These are phyloP conservation scores for Eucalyptus dawsonii DNA, from an alignment of 345 rosid species.

Conservation along the genomic window DNA sequence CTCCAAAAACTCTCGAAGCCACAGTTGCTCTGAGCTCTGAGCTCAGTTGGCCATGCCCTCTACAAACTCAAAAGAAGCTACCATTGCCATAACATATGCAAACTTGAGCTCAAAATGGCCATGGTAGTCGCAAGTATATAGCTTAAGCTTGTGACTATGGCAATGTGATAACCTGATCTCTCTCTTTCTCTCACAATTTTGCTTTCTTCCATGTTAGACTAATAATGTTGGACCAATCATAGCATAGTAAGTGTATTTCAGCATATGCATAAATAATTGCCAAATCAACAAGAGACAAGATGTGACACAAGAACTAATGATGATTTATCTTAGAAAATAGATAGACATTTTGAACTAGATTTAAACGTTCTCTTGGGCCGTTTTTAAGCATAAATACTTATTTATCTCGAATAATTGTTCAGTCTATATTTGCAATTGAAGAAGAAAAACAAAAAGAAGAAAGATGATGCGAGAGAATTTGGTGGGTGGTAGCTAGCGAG, in stretches of 20 bases:
- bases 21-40: rapidly evolving
- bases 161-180: background rate
- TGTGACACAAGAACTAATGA: rapidly evolving
- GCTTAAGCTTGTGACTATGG: background rate
- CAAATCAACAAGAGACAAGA: no score
- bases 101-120: background rate
- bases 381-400: background rate
- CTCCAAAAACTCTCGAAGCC: no score
- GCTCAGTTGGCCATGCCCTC: rapidly evolving
- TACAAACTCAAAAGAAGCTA: background rate
- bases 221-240: background rate
- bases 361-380: background rate
- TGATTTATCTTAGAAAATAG: no score
- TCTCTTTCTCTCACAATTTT: background rate
- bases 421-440: background rate
- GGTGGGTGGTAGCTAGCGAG: background rate
- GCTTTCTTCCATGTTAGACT: no score
- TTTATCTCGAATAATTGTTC: background rate
- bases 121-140: rapidly evolving
- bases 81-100: background rate
- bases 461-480: background rate
- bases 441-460: background rate
- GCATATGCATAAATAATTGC: no score
- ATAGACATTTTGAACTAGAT: background rate
- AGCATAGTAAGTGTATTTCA: background rate